Evolutionary conservation across 257 asterid species (phyloP).

Genomic region (Ballota nigra): DNA sequence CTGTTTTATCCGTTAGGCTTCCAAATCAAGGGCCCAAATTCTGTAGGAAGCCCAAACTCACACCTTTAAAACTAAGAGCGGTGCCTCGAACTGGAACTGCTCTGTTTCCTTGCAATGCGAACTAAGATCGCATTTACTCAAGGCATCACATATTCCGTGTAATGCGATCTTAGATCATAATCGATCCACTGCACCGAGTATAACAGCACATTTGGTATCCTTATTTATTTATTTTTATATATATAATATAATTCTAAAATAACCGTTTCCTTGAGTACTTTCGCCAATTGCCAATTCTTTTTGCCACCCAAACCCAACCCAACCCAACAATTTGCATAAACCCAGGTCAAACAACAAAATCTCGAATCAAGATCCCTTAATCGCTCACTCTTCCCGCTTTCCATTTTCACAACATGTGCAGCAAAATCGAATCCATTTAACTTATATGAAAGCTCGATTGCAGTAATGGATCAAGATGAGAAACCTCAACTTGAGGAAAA

Average conservation of each 20-base stretch:
- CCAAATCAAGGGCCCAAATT: background rate
- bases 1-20: background rate
- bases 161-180: background rate
- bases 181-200: background rate
- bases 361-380: constrained; percentile 15
- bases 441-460: background rate
- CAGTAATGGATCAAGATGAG: constrained; percentile 44
- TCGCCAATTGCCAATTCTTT: constrained; percentile 3
- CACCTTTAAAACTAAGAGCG: background rate
- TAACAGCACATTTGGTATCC: background rate
- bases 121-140: background rate
- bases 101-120: constrained; percentile 13
- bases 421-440: background rate
- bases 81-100: background rate
- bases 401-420: background rate
- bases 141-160: no score
- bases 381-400: background rate
- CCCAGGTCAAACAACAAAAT: constrained; percentile 19
- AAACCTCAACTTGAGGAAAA: constrained; percentile 25
- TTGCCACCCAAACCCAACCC: no score
- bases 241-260: no score
- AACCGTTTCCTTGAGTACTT: background rate
- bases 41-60: background rate
- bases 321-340: constrained; percentile 15
- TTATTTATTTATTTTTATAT: no score